Base-by-base conservation (phyloP, 495 filamentous ascomycete genomes). In the Aspergillus panamensis region DNA sequence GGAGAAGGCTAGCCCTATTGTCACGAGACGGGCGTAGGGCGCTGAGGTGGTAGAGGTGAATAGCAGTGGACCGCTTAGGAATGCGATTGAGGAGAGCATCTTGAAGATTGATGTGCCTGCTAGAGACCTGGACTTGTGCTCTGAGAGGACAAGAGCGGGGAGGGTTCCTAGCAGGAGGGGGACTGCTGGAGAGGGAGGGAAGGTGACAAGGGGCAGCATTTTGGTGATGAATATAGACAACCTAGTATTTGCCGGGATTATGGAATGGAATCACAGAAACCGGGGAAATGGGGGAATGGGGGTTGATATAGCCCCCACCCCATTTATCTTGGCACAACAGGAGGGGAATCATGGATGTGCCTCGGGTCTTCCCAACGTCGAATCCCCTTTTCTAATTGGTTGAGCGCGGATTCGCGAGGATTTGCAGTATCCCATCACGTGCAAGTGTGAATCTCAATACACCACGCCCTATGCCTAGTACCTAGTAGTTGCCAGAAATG, bases 21-120 rank as follows among this genome's bases (percentile, higher is more conserved):
- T 29, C 1, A 50, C 50, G 14, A 44, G 21, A 17, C 13, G 13
- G 31, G 40, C 50, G 47, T 57, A 63, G 16, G 55, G 51, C 12
- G 60, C 51, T 58, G 51, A 59, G n/a, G 60, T 33, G 35, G 57
- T 58, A 30, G 51, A 51, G 32, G 57, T 47, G n/a, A 63, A 42
- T 19, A 66, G 49, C 3, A 62, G 35, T 42, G 64, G 64, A 39
- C 55, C 55, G 55, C 45, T 60, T 9, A 64, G 55, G 42, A 66
- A 66, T 14, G 61, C 62, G 1, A 51, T 37, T 12, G 64, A 66
- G 2, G 61, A 66, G 31, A 64, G 58, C 64, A 66, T 62, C 48
- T 66, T 66, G 62, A 66, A 64, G 21, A 66, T 14, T 2, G n/a
- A 55, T 0, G 60, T 62, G 14, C 60, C 63, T 0, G 30, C 50